Base-by-base conservation (phyloP, 2,329 filamentous ascomycete genomes). In the Kalmusia sp. region DNA sequence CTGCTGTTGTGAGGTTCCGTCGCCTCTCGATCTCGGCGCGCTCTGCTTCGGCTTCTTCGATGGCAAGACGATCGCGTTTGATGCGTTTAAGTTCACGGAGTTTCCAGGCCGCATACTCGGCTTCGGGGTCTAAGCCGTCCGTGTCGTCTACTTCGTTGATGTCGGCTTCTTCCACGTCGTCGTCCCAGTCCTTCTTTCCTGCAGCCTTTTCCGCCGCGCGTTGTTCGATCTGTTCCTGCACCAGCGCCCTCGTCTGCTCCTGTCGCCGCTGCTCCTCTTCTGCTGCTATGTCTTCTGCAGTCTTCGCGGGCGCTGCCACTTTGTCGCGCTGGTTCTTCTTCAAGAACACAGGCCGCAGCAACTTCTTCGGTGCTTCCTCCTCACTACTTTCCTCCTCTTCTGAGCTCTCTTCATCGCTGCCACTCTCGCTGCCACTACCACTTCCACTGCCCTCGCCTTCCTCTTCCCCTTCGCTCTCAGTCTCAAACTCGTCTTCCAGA, bases 61-160 rank as follows among this genome's bases (percentile, higher is more conserved):
- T 93, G 2, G 87, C 87, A 64, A 92, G 87, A 22, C 95, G 87
- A 64, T 95, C 90, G 45, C 95, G 87, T 77, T 93, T 93, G 61
- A 98, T 86, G 7, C 95, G 89, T 74, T 88, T 89, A 35, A 99
- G 82, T 77, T 99, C 95, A 43, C 95, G 88, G 44, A 99, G 82
- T 71, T 93, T 95, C 93, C 95, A 99, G 0, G 93, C 92, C 6
- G 92, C 92, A 58, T 89, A 85, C 74, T 99, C 95, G 6, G 91
- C 92, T 58, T 90, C 92, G 0, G 91, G 90, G 72, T 98, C 92
- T 3, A 93, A 67, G 30, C 87, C 91, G 71, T 99, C 95, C 2
- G 88, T 91, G 66, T 96, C 95, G 74, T 98, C 92, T 17, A 98
- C 88, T 41, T 91, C 90, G 28, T 87, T 86, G 52, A 86, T 85